Evolutionary conservation across 2,329 filamentous ascomycete genomes (phyloP).

Genomic region (Hymenoscyphus scutula): DNA sequence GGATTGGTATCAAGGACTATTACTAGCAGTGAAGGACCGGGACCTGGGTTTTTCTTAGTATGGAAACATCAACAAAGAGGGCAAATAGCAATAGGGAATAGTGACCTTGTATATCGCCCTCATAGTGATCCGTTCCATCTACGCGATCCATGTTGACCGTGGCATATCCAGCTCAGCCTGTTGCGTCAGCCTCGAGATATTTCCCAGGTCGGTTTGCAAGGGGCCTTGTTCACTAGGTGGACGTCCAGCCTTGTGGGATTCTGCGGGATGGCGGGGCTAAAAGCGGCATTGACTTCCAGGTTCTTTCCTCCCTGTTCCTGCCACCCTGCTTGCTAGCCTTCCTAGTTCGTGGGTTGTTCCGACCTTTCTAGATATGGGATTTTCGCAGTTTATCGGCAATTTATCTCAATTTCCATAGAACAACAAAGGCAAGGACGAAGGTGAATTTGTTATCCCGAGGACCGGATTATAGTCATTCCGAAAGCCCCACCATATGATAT

Average conservation of each 20-base stretch:
- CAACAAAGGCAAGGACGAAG: too few species aligned
- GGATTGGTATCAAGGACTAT: slow-evolving; percentile 96
- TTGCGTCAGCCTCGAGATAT: background rate
- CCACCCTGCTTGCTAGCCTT: too few species aligned
- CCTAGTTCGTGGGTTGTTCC: too few species aligned
- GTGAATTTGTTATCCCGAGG: background rate
- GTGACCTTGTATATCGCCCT: slow-evolving; percentile 45
- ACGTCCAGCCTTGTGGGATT: slow-evolving; percentile 1
- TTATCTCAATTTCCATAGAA: too few species aligned
- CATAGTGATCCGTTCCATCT: slow-evolving; percentile 58
- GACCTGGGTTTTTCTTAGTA: slow-evolving; percentile 39
- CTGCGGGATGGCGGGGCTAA: background rate
- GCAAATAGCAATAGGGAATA: slow-evolving; percentile 16
- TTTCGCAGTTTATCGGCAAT: too few species aligned
- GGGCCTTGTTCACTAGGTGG: slow-evolving; percentile 3
- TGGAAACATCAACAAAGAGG: slow-evolving; percentile 2
- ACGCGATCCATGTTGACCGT: slow-evolving; percentile 58
- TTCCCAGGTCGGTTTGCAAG: background rate
- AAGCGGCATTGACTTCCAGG: background rate
- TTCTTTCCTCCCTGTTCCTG: too few species aligned
- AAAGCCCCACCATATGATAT: slow-evolving; percentile 1
- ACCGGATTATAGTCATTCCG: background rate
- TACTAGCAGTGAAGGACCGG: slow-evolving; percentile 77
- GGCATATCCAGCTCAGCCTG: slow-evolving; percentile 21
- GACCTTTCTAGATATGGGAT: too few species aligned